phyloP scores from a whole-genome alignment of 2,329 filamentous ascomycete species.

The Monosporascus sp. region DNA sequence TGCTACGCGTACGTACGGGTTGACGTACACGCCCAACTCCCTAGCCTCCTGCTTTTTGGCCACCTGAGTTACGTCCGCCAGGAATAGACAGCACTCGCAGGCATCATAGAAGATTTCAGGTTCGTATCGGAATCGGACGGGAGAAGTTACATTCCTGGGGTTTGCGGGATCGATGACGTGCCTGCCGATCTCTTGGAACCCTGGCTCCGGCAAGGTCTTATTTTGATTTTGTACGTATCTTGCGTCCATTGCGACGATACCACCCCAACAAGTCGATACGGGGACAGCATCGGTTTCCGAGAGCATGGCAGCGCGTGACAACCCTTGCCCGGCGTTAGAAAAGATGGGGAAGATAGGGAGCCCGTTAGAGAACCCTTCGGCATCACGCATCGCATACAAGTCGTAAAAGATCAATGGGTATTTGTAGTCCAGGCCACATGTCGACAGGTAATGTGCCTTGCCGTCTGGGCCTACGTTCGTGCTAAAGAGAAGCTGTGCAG shows the following conservation, averaged over 20 bases:
- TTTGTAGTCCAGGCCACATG: conserved; percentile 67
- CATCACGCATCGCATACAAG: conserved; percentile 65
- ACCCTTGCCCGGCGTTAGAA: conserved; percentile 43
- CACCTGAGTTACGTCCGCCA: conserved; percentile 39
- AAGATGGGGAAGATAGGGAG: conserved; percentile 67
- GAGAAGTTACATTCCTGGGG: conserved; percentile 28
- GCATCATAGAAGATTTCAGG: conserved; percentile 57
- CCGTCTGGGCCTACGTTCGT: conserved; percentile 51
- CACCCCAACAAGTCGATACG: conserved; percentile 72
- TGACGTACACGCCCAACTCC: conserved; percentile 63
- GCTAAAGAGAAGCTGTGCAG: conserved; percentile 54
- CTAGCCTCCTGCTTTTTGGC: conserved; percentile 31
- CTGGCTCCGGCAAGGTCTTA: conserved; percentile 23
- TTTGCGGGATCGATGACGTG: conserved; percentile 31
- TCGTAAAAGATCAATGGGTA: conserved; percentile 67
- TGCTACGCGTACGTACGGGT: conserved; percentile 68
- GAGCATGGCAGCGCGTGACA: conserved; percentile 58
- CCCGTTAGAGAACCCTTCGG: conserved; percentile 57
- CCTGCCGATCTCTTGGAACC: conserved; percentile 27
- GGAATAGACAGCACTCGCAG: conserved; percentile 59
- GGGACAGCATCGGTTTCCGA: conserved; percentile 58
- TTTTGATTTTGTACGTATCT: conserved; percentile 47
- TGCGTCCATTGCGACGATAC: conserved; percentile 65
- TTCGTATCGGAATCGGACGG: conserved; percentile 52
- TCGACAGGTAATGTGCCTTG: conserved; percentile 55